Evolutionary conservation across 306 rosid species (phyloP), one percentile per base, ranked within the genome.

Genomic region (Glycyrrhiza uralensis): DNA sequence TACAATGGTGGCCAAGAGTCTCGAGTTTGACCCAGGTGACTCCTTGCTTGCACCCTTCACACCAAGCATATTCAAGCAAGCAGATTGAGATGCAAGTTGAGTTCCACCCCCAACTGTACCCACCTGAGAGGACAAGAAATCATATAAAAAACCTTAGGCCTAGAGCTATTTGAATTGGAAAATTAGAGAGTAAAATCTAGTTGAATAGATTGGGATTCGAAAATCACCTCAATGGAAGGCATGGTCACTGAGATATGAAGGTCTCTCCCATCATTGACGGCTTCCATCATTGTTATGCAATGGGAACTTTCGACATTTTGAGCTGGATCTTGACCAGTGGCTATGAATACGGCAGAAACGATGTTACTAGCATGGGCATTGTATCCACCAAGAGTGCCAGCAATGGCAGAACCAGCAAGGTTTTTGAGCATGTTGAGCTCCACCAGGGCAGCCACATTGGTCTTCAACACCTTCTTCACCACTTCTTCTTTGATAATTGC

Each of bases 291-390:
- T 72, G 92, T 84, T 23, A 87, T 81, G 87, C 96, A 87, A 74
- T 90, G 92, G 35, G 96, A 90, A 72, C 96, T 90, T 82, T 90
- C 96, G 35, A 90, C 46, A 81, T 87, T 90, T 71, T 90, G 92
- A 14, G 96, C 96, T 18, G 96, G 96, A 71, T 90, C 96, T 78
- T 90, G 96, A 71, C 96, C 96, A 0, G 96, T 90, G 80, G 96
- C 96, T 38, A 90, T 78, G 51, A 82, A 90, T n/a, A 90, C 17
- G 36, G 96, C 96, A 41, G 96, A 83, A 22, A 90, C 96, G 17
- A 87, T 87, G 85, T 90, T 90, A 79, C 92, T 82, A 74, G 92
- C 96, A 85, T 87, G 96, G 49, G 96, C 92, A 56, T 90, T 90
- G 15, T 14, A 87, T 66, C 96, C 96, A 17, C 96, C 96, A 19